Evolutionary conservation across 495 filamentous ascomycete species (phyloP).

Genomic region (Aspergillus incahuasiensis): DNA sequence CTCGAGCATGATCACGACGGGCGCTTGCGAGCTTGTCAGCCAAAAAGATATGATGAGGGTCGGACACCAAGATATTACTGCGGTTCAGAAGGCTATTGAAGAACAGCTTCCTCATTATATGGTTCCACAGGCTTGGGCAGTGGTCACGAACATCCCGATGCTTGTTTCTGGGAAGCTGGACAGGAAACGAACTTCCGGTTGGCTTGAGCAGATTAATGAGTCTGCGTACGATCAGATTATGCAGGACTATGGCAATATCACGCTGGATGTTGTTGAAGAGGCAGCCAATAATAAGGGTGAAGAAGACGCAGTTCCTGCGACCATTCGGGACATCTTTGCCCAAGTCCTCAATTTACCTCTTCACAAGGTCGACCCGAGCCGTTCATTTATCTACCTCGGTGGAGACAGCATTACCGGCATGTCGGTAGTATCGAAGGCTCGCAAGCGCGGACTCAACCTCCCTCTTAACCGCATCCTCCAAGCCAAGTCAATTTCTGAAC

Average conservation of each 20-base stretch:
- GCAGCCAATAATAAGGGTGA: conserved; percentile 20
- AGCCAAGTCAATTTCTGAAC: conserved; percentile 30
- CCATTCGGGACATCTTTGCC: conserved; percentile 38
- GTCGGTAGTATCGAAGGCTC: conserved; percentile 37
- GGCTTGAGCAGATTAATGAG: conserved; percentile 40
- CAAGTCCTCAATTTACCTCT: conserved; percentile 45
- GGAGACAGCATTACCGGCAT: conserved; percentile 45
- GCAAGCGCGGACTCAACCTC: conserved; percentile 35
- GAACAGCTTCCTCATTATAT: conserved; percentile 43
- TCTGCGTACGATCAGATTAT: conserved; percentile 34
- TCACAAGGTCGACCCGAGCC: conserved; percentile 34
- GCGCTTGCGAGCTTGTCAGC: conserved; percentile 34
- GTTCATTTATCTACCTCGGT: conserved; percentile 43
- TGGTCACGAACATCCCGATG: conserved; percentile 42
- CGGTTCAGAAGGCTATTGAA: conserved; percentile 36
- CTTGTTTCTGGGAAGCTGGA: conserved; percentile 49
- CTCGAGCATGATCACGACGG: conserved; percentile 28
- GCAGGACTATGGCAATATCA: conserved; percentile 33
- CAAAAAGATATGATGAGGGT: conserved; percentile 18
- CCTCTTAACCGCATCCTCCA: conserved; percentile 37
- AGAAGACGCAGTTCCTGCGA: conserved; percentile 20
- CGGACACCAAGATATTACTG: conserved; percentile 23
- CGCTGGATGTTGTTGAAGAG: conserved; percentile 24
- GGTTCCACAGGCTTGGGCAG: conserved; percentile 44
- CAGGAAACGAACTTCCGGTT: conserved; percentile 40